A percentile compares a stretch with the other conserved stretches of the same genome.
These are phyloP conservation scores for Chenopodium album DNA, from an alignment of 148 eudicot genomes.

Conservation along the genomic window DNA sequence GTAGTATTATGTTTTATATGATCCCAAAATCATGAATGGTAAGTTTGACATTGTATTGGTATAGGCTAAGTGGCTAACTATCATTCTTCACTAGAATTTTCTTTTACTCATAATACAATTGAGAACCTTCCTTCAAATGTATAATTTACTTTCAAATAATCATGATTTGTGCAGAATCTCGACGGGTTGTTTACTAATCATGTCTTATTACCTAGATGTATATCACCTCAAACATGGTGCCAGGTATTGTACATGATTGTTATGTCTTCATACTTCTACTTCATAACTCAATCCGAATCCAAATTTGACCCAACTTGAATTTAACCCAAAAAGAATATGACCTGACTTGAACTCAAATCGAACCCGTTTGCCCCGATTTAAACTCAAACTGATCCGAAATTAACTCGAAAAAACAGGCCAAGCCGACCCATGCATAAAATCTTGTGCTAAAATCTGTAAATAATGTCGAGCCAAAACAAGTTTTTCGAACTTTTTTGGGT, in stretches of 20 bases:
- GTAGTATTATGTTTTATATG: background rate
- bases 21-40: background rate
- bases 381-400: too few relatives aligned
- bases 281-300: too few relatives aligned
- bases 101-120: background rate
- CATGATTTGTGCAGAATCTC: conserved; percentile 28
- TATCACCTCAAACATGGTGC: conserved; percentile 29
- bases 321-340: too few relatives aligned
- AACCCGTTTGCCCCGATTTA: too few relatives aligned
- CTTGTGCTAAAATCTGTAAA: too few relatives aligned
- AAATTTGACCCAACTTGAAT: too few relatives aligned
- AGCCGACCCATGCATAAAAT: too few relatives aligned
- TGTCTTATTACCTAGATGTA: conserved; percentile 37
- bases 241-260: conserved; percentile 25
- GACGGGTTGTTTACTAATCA: conserved; percentile 18
- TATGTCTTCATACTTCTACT: background rate
- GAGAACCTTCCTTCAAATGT: background rate
- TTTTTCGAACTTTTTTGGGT: too few relatives aligned
- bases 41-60: background rate
- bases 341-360: too few relatives aligned
- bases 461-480: too few relatives aligned
- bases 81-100: background rate
- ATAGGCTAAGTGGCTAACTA: background rate
- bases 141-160: background rate
- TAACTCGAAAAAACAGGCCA: too few relatives aligned